A percentile compares a stretch with the other conserved stretches of the same genome.
Conservation (phyloP, 768 basidiomycete species). For the Lentinus brumalis region DNA sequence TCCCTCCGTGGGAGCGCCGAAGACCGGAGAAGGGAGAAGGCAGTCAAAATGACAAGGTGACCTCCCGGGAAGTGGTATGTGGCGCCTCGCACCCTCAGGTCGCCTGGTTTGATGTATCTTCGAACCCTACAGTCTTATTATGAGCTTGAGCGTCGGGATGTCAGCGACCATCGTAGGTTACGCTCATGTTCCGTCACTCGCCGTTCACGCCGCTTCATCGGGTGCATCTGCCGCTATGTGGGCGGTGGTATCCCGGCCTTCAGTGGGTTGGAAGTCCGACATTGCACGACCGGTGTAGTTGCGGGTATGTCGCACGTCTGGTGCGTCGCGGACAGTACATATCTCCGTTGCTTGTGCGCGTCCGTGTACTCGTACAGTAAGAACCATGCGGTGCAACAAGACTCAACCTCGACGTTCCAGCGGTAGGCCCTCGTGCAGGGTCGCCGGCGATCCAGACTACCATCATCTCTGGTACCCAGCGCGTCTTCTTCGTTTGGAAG, state of each 20-base stretch:
- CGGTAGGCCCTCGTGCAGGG: not conserved
- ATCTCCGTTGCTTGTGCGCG: no score
- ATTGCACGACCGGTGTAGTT: no score
- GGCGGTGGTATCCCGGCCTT: not conserved
- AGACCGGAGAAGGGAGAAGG: not conserved
- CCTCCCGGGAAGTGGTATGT: not conserved
- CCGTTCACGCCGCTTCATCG: not conserved
- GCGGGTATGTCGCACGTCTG: no score
- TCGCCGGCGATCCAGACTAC: not conserved
- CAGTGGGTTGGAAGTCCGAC: no score
- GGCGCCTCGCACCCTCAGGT: not conserved
- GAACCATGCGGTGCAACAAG: no score
- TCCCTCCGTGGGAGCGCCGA: slow-evolving; percentile 2
- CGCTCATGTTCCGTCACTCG: not conserved
- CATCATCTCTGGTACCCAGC: not conserved
- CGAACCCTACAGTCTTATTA: not conserved
- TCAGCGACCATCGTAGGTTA: not conserved
- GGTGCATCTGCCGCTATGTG: not conserved
- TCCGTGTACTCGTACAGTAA: no score
- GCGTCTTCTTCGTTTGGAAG: not conserved
- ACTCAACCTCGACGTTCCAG: no score
- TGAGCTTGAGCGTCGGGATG: not conserved
- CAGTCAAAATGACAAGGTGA: not conserved
- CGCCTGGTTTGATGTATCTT: not conserved
- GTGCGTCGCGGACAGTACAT: no score